Evolutionary conservation across 495 filamentous ascomycete genomes (phyloP), one percentile per base, ranked within the genome.

Genomic region (Haplographium delicatum): DNA sequence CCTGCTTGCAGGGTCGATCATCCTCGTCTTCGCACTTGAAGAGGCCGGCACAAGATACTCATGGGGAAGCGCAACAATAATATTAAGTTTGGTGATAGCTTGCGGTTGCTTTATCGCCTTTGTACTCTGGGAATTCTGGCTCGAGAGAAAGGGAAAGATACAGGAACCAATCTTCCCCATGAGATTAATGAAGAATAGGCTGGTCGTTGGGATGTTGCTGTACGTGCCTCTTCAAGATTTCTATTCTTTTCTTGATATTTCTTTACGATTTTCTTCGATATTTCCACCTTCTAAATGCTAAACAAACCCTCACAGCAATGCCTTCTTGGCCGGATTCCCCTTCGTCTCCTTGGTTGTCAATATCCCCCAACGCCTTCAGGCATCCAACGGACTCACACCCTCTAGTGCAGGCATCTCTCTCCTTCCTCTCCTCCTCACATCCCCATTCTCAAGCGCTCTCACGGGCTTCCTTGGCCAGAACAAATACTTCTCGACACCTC

Each of bases 291-390:
- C n/a, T n/a, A 65, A 15, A 6, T 27, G 33, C 5, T 35, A 15
- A 16, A 13, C 18, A 11, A 35, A 6, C n/a, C 18, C 5, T 18
- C 19, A 69, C 1, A 72, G 72, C 7, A 65, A 68, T 27, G 78
- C 73, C 4, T 68, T 83, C 26, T 65, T 74, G 15, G 69, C 69
- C 0, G 82, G 82, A 7, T 80, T 45, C 34, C 63, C 76, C 6
- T 83, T 76, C 56, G 72, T 82, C 22, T 62, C 72, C 5, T 68
- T 75, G 45, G 63, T 82, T 3, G 70, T 85, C 37, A 73, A 80
- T 38, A 68, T 86, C 10, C 80, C 82, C 4, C 76, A 82, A 54
- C 72, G 78, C 37, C 78, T 80, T 25, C 79, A 83, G 48, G 66
- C 79, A 16, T 71, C 81, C 25, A 68, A 78, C 35, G 66, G 62